phyloP scores from a whole-genome alignment of 1,139 yeast genomes.

The Yamadazyma friedrichii region DNA sequence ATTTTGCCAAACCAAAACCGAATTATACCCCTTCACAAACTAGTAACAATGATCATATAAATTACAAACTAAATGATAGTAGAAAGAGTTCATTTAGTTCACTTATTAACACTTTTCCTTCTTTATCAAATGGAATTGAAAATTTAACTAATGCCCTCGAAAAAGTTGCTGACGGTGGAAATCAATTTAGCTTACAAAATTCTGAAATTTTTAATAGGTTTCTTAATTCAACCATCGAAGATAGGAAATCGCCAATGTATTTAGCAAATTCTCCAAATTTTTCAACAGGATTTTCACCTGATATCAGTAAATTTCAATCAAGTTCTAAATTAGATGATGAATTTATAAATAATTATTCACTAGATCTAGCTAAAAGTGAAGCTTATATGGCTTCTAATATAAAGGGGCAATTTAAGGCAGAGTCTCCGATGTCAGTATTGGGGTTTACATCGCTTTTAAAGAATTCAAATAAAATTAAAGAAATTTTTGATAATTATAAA shows the following conservation, averaged over 20 bases:
- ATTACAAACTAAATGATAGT: background rate
- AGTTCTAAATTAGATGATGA: constrained; percentile 8
- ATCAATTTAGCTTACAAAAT: constrained; percentile 27
- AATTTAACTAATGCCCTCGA: constrained; percentile 29
- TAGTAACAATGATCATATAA: background rate
- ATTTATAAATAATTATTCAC: constrained; percentile 19
- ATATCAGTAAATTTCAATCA: background rate
- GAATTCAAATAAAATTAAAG: constrained; percentile 1
- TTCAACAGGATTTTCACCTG: constrained; percentile 4
- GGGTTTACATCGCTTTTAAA: background rate
- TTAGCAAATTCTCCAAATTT: constrained; percentile 1
- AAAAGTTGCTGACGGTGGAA: constrained; percentile 29
- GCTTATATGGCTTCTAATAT: constrained; percentile 14
- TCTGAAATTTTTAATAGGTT: constrained; percentile 30
- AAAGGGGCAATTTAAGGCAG: background rate
- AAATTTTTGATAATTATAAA: constrained; percentile 1
- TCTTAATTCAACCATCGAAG: constrained; percentile 17
- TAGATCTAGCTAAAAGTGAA: constrained; percentile 23
- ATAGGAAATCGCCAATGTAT: constrained; percentile 3
- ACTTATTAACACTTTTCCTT: constrained; percentile 10
- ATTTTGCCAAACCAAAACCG: constrained; percentile 1
- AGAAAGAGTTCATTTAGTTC: constrained; percentile 5
- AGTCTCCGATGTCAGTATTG: background rate
- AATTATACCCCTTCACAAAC: background rate
- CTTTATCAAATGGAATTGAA: constrained; percentile 25